phyloP scores from a whole-genome alignment of 495 filamentous ascomycete species.

The Mytilinidion resinicola region DNA sequence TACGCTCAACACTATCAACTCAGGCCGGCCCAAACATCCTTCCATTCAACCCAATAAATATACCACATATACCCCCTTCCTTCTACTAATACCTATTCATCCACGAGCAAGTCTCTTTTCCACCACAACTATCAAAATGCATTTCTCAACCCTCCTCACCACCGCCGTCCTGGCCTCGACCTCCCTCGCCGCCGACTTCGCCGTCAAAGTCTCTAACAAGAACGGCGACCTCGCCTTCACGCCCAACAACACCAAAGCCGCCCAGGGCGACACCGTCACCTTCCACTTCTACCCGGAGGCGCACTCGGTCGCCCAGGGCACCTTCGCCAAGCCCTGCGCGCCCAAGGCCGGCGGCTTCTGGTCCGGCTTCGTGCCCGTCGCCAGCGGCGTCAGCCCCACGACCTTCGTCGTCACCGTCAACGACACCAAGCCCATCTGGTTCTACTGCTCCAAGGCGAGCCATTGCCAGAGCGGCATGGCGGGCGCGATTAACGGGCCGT shows the following conservation, averaged over 20 bases:
- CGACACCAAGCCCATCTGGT: slow-evolving; percentile 50
- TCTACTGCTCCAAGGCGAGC: slow-evolving; percentile 49
- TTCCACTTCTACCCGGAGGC: slow-evolving; percentile 60
- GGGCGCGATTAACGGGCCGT: slow-evolving; percentile 43
- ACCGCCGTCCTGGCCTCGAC: slow-evolving; percentile 11
- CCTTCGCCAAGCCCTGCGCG: slow-evolving; percentile 26
- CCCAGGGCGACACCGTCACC: slow-evolving; percentile 58
- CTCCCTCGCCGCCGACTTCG: slow-evolving; percentile 31
- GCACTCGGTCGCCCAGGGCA: slow-evolving; percentile 28
- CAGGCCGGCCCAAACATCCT: slow-evolving; percentile 25
- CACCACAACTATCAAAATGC: slow-evolving; percentile 16
- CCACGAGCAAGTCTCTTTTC: slow-evolving; percentile 19
- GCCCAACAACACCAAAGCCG: slow-evolving; percentile 49
- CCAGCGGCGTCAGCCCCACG: slow-evolving; percentile 11
- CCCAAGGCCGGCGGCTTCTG: slow-evolving; percentile 23
- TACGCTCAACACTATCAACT: slow-evolving; percentile 5
- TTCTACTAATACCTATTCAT: slow-evolving; percentile 8
- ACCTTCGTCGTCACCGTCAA: slow-evolving; percentile 42
- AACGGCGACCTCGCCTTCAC: slow-evolving; percentile 50
- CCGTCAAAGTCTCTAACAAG: slow-evolving; percentile 36
- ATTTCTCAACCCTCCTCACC: slow-evolving; percentile 20
- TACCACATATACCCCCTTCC: slow-evolving; percentile 12
- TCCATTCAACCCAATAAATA: slow-evolving; percentile 18
- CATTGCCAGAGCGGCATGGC: slow-evolving; percentile 49
- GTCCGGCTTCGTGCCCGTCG: slow-evolving; percentile 30